Evolutionary conservation across 257 asterid species (phyloP), one percentile per base, ranked within the genome.

Genomic region (Scutellaria barbata): DNA sequence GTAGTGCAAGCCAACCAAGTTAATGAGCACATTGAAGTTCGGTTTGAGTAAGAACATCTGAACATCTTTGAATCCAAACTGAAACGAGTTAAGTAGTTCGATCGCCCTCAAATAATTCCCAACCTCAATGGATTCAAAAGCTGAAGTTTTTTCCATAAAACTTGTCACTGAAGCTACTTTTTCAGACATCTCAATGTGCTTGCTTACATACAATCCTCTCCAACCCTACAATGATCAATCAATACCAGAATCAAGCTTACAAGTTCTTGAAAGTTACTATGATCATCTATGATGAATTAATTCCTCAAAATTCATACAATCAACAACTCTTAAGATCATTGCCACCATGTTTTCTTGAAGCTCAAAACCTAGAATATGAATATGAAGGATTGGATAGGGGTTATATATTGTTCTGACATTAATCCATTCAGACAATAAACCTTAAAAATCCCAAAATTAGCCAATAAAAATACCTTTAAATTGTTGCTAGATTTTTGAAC

Each of bases 1-100:
- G 80, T 90, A 90, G 78, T 92, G 95, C 85, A 92, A 64, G 79
- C 92, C 96, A 45, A 83, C 80, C 90, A 87, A 87, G 85, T 92
- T 92, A 25, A 87, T 79, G 72, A 92, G 77, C 76, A 90, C 95
- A 42, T 71, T 77, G 69, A 83, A 77, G 47, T 84, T 56, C 4
- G 96, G 89, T 69, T 84, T 84, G 71, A 92, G 89, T 22, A 92
- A 82, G 77, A 87, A 78, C 81, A 85, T 82, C 30, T 83, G 75
- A 35, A 90, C 76, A 77, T 92, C 98, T 58, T 78, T 75, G 80
- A 92, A 92, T 58, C 89, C 96, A 61, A 90, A 78, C 63, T 83
- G 87, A 75, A 79, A 82, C 0, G 87, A 58, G 45, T 76, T 65
- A 52, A 90, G 77, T 11, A 86, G 72, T 63, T 83, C 87, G 5